phyloP scores from a whole-genome alignment of 805 yeast genomes.

The Nakazawaea anatomiae region DNA sequence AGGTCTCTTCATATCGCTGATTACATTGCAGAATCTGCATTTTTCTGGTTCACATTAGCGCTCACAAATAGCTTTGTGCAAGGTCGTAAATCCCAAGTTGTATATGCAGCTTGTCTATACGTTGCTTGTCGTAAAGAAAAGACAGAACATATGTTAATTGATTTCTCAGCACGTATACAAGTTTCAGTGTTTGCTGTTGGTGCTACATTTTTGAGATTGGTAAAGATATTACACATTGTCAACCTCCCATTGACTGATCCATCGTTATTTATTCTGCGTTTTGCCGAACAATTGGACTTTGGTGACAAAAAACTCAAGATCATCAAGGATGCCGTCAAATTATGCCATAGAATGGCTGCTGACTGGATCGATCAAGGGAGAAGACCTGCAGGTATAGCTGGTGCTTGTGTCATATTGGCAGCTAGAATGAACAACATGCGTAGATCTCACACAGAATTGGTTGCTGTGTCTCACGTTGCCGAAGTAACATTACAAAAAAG shows the following conservation, averaged over 20 bases:
- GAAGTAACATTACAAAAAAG: conserved; percentile 90
- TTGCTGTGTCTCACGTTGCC: conserved; percentile 92
- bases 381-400: conserved; percentile 97
- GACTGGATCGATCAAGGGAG: conserved; percentile 98
- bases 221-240: conserved; percentile 74
- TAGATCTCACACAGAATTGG: conserved; percentile 88
- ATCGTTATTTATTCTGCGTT: conserved; percentile 86
- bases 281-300: conserved; percentile 81
- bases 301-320: conserved; percentile 72
- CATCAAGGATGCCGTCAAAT: conserved; percentile 76
- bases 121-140: conserved; percentile 88
- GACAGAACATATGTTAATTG: conserved; percentile 94
- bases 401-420: conserved; percentile 89
- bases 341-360: conserved; percentile 85
- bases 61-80: conserved; percentile 86
- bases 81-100: conserved; percentile 95
- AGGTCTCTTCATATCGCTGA: conserved; percentile 75
- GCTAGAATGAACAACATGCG: conserved; percentile 95
- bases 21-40: conserved; percentile 78
- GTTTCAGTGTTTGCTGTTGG: conserved; percentile 93
- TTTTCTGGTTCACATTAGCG: conserved; percentile 85
- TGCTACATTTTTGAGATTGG: conserved; percentile 90
- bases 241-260: conserved; percentile 90
- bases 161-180: conserved; percentile 84
- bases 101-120: conserved; percentile 90